Evolutionary conservation across 192 early-diverging fungal genomes (phyloP).

Genomic region (Coemansia sp.): DNA sequence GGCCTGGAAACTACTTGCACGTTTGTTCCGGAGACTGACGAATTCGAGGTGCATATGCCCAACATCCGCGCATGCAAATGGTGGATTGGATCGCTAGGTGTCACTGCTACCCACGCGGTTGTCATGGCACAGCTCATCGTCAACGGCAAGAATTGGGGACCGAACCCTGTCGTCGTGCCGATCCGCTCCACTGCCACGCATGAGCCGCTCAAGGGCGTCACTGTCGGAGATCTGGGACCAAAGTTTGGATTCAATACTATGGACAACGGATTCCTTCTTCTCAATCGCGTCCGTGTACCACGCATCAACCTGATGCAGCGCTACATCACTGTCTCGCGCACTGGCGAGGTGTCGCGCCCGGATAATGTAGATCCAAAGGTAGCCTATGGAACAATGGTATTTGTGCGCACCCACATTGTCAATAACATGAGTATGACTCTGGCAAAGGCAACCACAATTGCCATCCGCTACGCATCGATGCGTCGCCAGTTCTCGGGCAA

Average conservation of each 20-base stretch:
- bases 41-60: constrained; percentile 85
- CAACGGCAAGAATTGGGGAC: constrained; percentile 72
- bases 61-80: constrained; percentile 78
- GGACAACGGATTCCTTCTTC: constrained; percentile 85
- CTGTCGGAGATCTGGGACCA: constrained; percentile 84
- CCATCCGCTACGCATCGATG: constrained; percentile 68
- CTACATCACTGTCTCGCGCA: constrained; percentile 67
- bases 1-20: constrained; percentile 88
- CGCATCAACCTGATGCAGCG: constrained; percentile 75
- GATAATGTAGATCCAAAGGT: constrained; percentile 72
- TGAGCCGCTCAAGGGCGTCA: constrained; percentile 71
- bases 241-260: constrained; percentile 86
- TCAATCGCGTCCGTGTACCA: constrained; percentile 79
- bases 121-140: constrained; percentile 82
- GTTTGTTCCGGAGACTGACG: constrained; percentile 76
- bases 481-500: constrained; percentile 73
- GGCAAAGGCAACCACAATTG: constrained; percentile 70
- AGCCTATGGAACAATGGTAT: constrained; percentile 84
- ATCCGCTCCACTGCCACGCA: constrained; percentile 76
- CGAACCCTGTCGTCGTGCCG: constrained; percentile 78
- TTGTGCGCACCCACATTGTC: constrained; percentile 77
- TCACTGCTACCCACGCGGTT: constrained; percentile 77
- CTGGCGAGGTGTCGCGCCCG: constrained; percentile 72
- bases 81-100: constrained; percentile 85
- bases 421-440: constrained; percentile 58